A percentile compares a stretch with the other conserved stretches of the same genome.
Evolutionary conservation across 1,284 basidiomycete species (phyloP).

Genomic region (Apiotrichum montevideense): DNA sequence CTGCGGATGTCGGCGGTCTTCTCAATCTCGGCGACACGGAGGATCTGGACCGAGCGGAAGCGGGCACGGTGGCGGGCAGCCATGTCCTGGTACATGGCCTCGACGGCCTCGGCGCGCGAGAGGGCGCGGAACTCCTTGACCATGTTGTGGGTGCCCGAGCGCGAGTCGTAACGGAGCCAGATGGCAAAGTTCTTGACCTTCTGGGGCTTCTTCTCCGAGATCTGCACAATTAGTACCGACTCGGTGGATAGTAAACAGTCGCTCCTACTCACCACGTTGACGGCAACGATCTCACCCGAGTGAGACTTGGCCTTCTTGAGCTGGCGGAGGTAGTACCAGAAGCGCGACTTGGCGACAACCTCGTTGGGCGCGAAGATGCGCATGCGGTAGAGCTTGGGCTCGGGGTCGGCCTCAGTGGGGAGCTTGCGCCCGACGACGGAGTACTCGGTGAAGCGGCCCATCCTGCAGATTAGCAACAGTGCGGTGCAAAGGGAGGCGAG

Average conservation of each 20-base stretch:
- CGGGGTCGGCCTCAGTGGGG: constrained; percentile 86
- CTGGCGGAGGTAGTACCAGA: constrained; percentile 99
- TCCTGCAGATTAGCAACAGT: constrained; percentile 25
- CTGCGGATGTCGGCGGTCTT: constrained; percentile 79
- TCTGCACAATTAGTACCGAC: constrained; percentile 52
- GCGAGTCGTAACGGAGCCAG: constrained; percentile 98
- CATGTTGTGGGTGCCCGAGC: constrained; percentile 93
- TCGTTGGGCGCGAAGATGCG: constrained; percentile 99
- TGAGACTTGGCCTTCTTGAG: constrained; percentile 99
- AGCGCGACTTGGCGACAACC: constrained; percentile 95
- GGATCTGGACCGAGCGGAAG: constrained; percentile 80
- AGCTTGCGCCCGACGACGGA: constrained; percentile 97
- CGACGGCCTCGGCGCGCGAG: constrained; percentile 88
- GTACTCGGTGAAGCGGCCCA: constrained; percentile 66
- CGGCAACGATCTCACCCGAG: constrained; percentile 95
- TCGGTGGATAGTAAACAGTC: neutral
- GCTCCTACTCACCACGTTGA: constrained; percentile 77
- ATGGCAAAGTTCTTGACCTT: constrained; percentile 99
- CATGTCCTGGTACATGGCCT: constrained; percentile 99
- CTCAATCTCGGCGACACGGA: constrained; percentile 62
- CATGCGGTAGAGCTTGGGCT: constrained; percentile 86
- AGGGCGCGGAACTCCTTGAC: constrained; percentile 94
- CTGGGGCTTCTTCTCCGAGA: constrained; percentile 91
- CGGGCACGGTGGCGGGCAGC: constrained; percentile 97
- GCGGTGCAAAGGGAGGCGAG: neutral